phyloP scores from a whole-genome alignment of 331 rosid genomes.

The Telfairia occidentalis region DNA sequence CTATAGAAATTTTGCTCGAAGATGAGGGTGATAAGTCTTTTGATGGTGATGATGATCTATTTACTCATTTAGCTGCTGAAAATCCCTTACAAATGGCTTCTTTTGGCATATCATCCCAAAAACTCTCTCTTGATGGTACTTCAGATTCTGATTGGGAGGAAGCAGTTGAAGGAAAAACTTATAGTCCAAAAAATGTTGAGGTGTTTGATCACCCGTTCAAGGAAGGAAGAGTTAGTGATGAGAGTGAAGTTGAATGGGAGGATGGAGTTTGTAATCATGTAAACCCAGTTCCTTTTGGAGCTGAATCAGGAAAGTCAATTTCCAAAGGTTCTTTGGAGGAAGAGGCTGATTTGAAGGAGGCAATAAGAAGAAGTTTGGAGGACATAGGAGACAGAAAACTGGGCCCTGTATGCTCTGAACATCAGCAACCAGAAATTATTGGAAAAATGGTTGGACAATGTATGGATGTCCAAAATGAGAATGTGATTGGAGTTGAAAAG shows the following conservation, averaged over 20 bases:
- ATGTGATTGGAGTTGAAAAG: constrained; percentile 22
- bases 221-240: constrained; percentile 29
- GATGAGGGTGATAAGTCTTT: constrained; percentile 31
- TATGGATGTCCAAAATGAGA: constrained; percentile 18
- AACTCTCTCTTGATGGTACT: constrained; percentile 29
- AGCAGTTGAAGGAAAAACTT: constrained; percentile 32
- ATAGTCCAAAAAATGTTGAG: constrained; percentile 16
- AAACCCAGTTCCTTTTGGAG: constrained; percentile 19
- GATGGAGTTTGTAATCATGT: constrained; percentile 47
- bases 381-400: constrained; percentile 21
- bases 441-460: constrained; percentile 18
- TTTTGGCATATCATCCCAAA: constrained; percentile 24
- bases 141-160: constrained; percentile 71
- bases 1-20: constrained; percentile 60
- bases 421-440: constrained; percentile 18
- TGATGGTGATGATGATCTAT: constrained; percentile 57
- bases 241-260: constrained; percentile 75
- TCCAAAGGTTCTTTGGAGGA: constrained; percentile 66
- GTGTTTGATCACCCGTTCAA: constrained; percentile 19
- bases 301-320: constrained; percentile 23
- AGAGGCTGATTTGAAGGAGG: constrained; percentile 73
- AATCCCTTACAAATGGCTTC: constrained; percentile 25
- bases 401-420: constrained; percentile 11
- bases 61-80: constrained; percentile 59
- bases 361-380: constrained; percentile 80